Evolutionary conservation across 768 basidiomycete species (phyloP), one percentile per base, ranked within the genome.

Genomic region (Boletus rubescentipes): DNA sequence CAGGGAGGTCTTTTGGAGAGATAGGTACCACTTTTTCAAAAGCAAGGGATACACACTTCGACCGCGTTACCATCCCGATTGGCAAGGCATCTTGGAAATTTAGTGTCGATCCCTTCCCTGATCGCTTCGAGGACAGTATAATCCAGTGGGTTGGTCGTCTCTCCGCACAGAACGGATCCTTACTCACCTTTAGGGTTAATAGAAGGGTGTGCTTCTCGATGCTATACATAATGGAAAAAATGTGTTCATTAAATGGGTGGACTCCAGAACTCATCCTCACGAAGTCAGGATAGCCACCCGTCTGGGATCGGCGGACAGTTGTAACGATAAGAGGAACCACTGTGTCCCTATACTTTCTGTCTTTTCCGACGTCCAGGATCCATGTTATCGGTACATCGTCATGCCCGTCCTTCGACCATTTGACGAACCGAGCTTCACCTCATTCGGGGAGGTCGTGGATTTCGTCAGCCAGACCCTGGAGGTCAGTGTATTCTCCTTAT

Each of bases 21-120:
- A 67, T 1, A 55, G 56, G 12, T 60, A 53, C 2, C 9, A 46
- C 0, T 67, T 61, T 34, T 56, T 66, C 32, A 46, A 42, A 26
- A 37, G 14, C 1, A 53, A 54, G 16, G 71, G 71, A 0, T 73
- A 68, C 31, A 47, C 45, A 5, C 59, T 73, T 18, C 60, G 68
- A 12, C 65, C 71, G 0, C 61, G 72, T 0, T 66, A 63, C 41
- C 57, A 53, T 26, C 64, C 64, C 2, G 46, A 49, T 2, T 74
- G 71, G 71, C 30, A 60, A n/a, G 3, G 59, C 73, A 0, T 74
- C 46, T 1, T 73, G 68, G 72, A 50, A 11, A 9, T 30, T 21
- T 2, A 9, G 9, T 0, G 21, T 11, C 0, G 12, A 60, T 4
- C 36, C 44, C 1, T 4, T 55, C 5, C 5, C 1, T 1, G 1